A percentile compares a stretch with the other conserved stretches of the same genome.
Conservation (phyloP, 495 filamentous ascomycete genomes). For the Neurospora tetrasperma region DNA sequence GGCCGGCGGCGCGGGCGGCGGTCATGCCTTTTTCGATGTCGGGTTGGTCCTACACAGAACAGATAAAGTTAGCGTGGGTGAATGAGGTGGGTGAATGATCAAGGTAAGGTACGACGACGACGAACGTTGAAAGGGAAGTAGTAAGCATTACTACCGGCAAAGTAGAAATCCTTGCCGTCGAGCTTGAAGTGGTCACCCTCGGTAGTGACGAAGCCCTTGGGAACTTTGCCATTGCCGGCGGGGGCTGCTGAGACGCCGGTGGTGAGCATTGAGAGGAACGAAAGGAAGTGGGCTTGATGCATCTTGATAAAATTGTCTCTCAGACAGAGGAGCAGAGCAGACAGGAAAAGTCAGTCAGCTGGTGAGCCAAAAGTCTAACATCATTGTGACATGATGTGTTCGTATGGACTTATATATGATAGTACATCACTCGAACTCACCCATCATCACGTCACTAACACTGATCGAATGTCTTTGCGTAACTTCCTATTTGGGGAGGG, state of each 20-base stretch:
- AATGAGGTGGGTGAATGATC: too few relatives aligned
- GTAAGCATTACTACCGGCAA: constrained; percentile 62
- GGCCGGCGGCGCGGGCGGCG: constrained; percentile 35
- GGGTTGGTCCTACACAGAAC: constrained; percentile 30
- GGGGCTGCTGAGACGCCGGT: neutral
- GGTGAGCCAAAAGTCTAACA: neutral
- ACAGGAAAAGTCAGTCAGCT: neutral
- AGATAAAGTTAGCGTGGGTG: neutral
- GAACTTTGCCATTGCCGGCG: constrained; percentile 9
- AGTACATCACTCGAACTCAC: too few relatives aligned
- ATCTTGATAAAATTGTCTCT: neutral
- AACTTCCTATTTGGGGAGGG: neutral
- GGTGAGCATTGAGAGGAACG: neutral
- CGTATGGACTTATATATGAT: too few relatives aligned
- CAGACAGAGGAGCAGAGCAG: neutral
- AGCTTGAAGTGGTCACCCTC: constrained; percentile 51
- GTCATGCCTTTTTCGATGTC: constrained; percentile 52
- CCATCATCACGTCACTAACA: neutral
- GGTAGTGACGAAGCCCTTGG: constrained; percentile 37
- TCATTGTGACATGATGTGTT: too few relatives aligned
- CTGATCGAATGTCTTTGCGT: neutral
- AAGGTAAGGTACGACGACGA: neutral
- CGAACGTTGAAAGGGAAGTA: constrained; percentile 51
- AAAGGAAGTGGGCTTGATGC: neutral
- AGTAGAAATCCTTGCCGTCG: constrained; percentile 53